Evolutionary conservation across 768 basidiomycete species (phyloP).

Genomic region (Lactifluus echinatus): DNA sequence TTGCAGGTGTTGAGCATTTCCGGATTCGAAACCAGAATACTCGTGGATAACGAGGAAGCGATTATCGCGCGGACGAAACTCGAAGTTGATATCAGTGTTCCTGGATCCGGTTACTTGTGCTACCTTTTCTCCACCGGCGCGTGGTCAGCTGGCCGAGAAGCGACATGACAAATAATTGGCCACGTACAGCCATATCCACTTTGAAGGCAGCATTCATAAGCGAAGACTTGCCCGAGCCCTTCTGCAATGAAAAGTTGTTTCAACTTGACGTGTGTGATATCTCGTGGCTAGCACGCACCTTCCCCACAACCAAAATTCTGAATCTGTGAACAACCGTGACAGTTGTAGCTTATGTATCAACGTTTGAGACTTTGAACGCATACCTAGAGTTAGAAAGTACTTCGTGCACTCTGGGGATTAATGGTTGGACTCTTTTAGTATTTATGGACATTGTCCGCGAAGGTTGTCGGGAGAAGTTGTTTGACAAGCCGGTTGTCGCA

Average conservation of each 20-base stretch:
- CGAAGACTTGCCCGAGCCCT: slow-evolving; percentile 6
- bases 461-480: neutral
- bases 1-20: neutral
- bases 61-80: neutral
- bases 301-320: slow-evolving; percentile 7
- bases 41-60: neutral
- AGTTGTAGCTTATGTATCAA: neutral
- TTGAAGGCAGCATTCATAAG: slow-evolving; percentile 1
- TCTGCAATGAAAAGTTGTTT: neutral
- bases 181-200: slow-evolving; percentile 3
- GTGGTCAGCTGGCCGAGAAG: neutral
- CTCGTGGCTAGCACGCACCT: neutral
- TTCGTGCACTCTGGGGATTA: neutral
- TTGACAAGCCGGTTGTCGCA: neutral
- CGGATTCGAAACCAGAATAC: neutral
- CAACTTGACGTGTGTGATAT: neutral
- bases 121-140: neutral
- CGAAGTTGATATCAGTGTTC: neutral
- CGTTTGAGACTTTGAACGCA: neutral
- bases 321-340: neutral
- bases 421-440: neutral
- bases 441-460: neutral
- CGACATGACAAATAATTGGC: neutral
- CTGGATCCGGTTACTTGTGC: neutral
- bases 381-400: slow-evolving; percentile 3